phyloP scores from a whole-genome alignment of 2,329 filamentous ascomycete species.

The Grosmannia huntii region DNA sequence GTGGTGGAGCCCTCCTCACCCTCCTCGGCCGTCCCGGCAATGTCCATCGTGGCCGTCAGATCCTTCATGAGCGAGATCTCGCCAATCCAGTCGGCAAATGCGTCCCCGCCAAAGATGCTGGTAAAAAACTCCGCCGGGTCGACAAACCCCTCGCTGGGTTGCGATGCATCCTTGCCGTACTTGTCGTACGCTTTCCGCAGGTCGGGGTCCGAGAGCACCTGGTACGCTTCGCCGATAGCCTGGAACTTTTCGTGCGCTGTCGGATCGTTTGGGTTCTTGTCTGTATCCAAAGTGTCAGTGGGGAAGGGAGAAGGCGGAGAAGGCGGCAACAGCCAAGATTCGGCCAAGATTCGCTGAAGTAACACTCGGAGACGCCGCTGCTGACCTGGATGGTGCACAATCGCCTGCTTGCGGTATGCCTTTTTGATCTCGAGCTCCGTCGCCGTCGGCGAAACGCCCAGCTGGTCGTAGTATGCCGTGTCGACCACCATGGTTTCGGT shows the following conservation, averaged over 20 bases:
- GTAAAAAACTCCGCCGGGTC: slow-evolving; percentile 97
- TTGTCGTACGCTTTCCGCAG: slow-evolving; percentile 91
- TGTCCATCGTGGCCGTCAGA: slow-evolving; percentile 95
- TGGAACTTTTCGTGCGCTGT: slow-evolving; percentile 92
- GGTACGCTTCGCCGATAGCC: slow-evolving; percentile 61
- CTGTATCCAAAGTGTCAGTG: slow-evolving; percentile 27
- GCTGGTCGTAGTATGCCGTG: slow-evolving; percentile 75
- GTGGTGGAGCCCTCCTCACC: slow-evolving; percentile 30
- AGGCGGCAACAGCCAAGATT: background rate
- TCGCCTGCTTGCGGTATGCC: slow-evolving; percentile 88
- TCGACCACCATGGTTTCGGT: slow-evolving; percentile 63
- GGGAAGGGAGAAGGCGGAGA: background rate
- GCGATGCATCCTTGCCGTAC: slow-evolving; percentile 88
- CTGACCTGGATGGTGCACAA: slow-evolving; percentile 78
- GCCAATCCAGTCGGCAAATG: slow-evolving; percentile 91
- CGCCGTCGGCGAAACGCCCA: slow-evolving; percentile 74
- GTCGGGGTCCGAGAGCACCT: slow-evolving; percentile 76
- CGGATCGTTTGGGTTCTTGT: slow-evolving; percentile 96
- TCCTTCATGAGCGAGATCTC: slow-evolving; percentile 99
- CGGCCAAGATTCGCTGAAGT: no score
- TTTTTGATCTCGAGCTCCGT: slow-evolving; percentile 93
- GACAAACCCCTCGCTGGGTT: slow-evolving; percentile 83
- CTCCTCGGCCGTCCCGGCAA: slow-evolving; percentile 68
- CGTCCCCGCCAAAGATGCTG: slow-evolving; percentile 95
- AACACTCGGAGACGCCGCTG: slow-evolving; percentile 14